Conservation (phyloP, 768 basidiomycete species). For the Rhizopogon vinicolor region DNA sequence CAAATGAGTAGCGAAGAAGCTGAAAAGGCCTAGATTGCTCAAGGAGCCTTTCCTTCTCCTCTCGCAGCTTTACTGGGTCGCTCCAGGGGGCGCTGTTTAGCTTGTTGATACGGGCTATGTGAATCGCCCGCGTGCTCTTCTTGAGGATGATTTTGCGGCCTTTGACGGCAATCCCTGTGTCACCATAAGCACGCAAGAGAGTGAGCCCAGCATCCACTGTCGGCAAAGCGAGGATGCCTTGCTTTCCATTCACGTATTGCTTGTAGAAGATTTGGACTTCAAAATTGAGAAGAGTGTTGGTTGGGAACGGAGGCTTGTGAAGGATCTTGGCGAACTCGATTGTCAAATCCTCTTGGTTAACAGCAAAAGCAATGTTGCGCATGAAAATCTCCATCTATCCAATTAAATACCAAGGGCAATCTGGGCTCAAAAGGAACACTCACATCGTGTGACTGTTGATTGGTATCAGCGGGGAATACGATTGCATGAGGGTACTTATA, state of each 20-base stretch:
- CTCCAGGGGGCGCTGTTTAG: slow-evolving; percentile 23
- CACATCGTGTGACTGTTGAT: no score
- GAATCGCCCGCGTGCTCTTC: slow-evolving; percentile 15
- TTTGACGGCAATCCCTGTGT: slow-evolving; percentile 21
- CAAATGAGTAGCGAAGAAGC: slow-evolving; percentile 27
- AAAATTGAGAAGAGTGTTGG: slow-evolving; percentile 25
- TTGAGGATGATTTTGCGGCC: slow-evolving; percentile 16
- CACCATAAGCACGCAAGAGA: slow-evolving; percentile 25
- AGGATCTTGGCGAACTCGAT: slow-evolving; percentile 27
- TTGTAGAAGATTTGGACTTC: slow-evolving; percentile 26
- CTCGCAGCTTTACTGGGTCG: slow-evolving; percentile 22
- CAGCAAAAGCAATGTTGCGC: slow-evolving; percentile 23
- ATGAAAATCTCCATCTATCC: slow-evolving; percentile 31
- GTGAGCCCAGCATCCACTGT: slow-evolving; percentile 8
- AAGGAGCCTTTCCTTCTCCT: slow-evolving; percentile 20
- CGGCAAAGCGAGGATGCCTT: slow-evolving; percentile 29
- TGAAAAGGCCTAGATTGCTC: slow-evolving; percentile 15
- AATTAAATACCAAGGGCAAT: not conserved
- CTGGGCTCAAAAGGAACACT: slow-evolving; percentile 3
- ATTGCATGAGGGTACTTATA: not conserved
- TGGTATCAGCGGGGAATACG: not conserved
- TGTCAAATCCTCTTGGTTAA: slow-evolving; percentile 25
- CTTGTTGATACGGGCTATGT: slow-evolving; percentile 16
- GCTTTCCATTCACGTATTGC: slow-evolving; percentile 13
- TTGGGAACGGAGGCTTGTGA: slow-evolving; percentile 30